Evolutionary conservation across 306 rosid genomes (phyloP).

Genomic region (Geum urbanum): DNA sequence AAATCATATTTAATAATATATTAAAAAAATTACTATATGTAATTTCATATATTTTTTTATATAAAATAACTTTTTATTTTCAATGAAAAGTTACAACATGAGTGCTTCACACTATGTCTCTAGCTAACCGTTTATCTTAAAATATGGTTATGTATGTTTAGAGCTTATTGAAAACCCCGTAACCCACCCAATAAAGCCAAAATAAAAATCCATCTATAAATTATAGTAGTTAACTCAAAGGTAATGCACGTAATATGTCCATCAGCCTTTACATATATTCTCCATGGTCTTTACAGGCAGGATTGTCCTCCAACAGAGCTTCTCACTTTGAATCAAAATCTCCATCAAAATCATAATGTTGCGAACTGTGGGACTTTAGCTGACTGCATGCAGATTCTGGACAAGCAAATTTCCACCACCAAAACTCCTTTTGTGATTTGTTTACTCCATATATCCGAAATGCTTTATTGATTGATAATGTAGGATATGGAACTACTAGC

Average conservation of each 20-base stretch:
- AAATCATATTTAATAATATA: too few species aligned
- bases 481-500: background rate
- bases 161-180: conserved; percentile 27
- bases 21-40: too few species aligned
- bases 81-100: too few species aligned
- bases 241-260: conserved; percentile 10
- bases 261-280: conserved; percentile 31
- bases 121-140: too few species aligned
- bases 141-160: conserved; percentile 17
- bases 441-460: background rate
- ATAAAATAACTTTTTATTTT: too few species aligned
- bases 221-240: conserved; percentile 1
- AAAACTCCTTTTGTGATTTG: conserved; percentile 6
- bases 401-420: conserved; percentile 29
- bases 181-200: conserved; percentile 8
- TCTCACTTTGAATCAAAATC: conserved; percentile 29
- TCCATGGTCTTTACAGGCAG: conserved; percentile 35
- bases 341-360: conserved; percentile 22
- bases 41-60: too few species aligned
- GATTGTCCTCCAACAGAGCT: conserved; percentile 25
- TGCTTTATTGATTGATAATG: conserved; percentile 12
- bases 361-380: conserved; percentile 10
- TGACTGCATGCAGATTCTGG: conserved; percentile 17
- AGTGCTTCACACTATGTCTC: too few species aligned
- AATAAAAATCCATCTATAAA: background rate